A percentile compares a stretch with the other conserved stretches of the same genome.
These are phyloP conservation scores for Acanthamoeba healyi DNA, from an alignment of 208 protist species.

Conservation along the genomic window DNA sequence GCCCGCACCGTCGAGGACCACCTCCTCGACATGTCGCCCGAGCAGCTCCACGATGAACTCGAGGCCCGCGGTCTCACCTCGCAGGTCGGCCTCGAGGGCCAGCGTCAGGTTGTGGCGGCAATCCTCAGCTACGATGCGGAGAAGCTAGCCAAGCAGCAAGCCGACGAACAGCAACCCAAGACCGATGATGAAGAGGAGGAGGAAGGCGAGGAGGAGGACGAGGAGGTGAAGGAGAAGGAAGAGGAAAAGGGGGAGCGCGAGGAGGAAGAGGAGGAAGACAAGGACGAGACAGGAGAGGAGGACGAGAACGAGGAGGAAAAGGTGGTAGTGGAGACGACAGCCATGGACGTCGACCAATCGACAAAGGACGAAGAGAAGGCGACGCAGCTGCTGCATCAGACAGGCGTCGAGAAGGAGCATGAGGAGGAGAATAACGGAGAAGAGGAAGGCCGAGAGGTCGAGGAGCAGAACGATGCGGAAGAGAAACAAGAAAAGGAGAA, in stretches of 20 bases:
- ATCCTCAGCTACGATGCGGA: slow-evolving; percentile 1
- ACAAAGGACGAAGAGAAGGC: background rate
- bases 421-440: background rate
- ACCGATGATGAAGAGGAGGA: background rate
- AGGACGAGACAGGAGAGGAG: background rate
- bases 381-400: background rate
- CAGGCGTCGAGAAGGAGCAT: background rate
- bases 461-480: too few relatives aligned
- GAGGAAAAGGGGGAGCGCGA: background rate
- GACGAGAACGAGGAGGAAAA: background rate
- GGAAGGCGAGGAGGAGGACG: background rate
- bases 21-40: background rate
- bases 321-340: background rate
- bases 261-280: background rate
- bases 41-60: slow-evolving; percentile 22
- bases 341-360: too few relatives aligned
- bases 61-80: slow-evolving; percentile 12
- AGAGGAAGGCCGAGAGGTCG: too few relatives aligned
- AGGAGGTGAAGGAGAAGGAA: background rate
- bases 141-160: background rate
- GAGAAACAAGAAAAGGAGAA: background rate
- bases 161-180: background rate
- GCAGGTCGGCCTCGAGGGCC: slow-evolving; percentile 5
- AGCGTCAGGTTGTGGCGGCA: background rate
- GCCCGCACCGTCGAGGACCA: background rate